phyloP scores from a whole-genome alignment of 179 eudicot species.

The Monotropa hypopitys region DNA sequence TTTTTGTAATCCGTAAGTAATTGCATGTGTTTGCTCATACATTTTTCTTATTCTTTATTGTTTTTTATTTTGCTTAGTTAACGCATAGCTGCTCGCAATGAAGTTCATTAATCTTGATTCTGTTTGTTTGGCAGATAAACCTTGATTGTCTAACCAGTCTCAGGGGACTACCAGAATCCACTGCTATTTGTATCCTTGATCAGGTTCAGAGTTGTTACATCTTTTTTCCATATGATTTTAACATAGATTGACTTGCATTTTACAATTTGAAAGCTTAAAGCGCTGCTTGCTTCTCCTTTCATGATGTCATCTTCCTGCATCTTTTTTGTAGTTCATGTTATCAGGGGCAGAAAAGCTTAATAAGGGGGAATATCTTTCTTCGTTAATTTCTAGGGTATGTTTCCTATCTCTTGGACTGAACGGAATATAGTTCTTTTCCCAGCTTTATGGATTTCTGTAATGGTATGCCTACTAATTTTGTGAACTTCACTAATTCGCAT shows the following conservation, averaged over 20 bases:
- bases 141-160: conserved; percentile 39
- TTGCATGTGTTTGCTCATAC: not conserved
- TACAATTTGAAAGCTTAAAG: conserved; percentile 1
- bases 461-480: not conserved
- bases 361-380: conserved; percentile 48
- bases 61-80: not conserved
- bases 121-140: conserved; percentile 37
- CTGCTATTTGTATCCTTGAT: conserved; percentile 61
- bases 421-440: not conserved
- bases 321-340: conserved; percentile 43
- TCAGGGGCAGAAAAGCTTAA: conserved; percentile 46
- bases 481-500: not conserved
- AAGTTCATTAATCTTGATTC: conserved; percentile 2
- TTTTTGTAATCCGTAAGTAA: not conserved
- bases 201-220: conserved; percentile 32
- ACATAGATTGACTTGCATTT: not conserved
- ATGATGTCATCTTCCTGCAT: conserved; percentile 4
- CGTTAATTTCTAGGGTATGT: conserved; percentile 47
- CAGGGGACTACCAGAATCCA: conserved; percentile 45
- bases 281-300: not conserved
- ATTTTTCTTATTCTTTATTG: not conserved
- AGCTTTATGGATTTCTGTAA: not conserved
- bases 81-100: not conserved
- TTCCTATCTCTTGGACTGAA: not conserved
- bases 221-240: not conserved